These are phyloP conservation scores for Backusella tuberculispora DNA, from an alignment of 192 early-diverging fungal genomes.

Conservation along the genomic window DNA sequence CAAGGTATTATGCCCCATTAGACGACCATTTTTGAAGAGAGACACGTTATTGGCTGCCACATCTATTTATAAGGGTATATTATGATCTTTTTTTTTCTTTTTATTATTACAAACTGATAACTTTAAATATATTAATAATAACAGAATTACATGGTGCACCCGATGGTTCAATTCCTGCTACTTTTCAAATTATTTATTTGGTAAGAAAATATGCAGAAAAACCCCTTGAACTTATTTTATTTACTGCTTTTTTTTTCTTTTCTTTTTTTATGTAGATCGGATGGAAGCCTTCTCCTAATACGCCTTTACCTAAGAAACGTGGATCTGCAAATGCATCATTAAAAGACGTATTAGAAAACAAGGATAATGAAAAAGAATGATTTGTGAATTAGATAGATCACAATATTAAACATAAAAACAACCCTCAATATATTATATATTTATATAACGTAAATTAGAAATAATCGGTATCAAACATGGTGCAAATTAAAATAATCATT, in stretches of 20 bases:
- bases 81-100: not conserved
- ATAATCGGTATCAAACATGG: constrained; percentile 2
- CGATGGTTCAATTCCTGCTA: constrained; percentile 91
- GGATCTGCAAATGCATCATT: constrained; percentile 83
- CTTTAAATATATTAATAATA: constrained; percentile 13
- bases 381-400: not conserved
- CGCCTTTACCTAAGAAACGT: constrained; percentile 80
- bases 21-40: constrained; percentile 70
- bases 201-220: constrained; percentile 21
- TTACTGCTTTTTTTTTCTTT: not conserved
- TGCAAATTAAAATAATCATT: constrained; percentile 11
- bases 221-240: constrained; percentile 2
- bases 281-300: constrained; percentile 89
- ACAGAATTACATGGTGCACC: constrained; percentile 84
- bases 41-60: constrained; percentile 88
- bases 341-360: constrained; percentile 62
- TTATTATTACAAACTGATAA: not conserved
- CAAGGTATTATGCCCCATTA: constrained; percentile 10
- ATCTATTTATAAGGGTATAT: constrained; percentile 83
- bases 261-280: constrained; percentile 69
- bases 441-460: not conserved
- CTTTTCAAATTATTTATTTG: constrained; percentile 85
- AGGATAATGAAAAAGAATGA: not conserved
- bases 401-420: constrained; percentile 4
- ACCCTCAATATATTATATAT: not conserved